phyloP scores from a whole-genome alignment of 2,329 filamentous ascomycete species.

The Metarhizium brunneum region DNA sequence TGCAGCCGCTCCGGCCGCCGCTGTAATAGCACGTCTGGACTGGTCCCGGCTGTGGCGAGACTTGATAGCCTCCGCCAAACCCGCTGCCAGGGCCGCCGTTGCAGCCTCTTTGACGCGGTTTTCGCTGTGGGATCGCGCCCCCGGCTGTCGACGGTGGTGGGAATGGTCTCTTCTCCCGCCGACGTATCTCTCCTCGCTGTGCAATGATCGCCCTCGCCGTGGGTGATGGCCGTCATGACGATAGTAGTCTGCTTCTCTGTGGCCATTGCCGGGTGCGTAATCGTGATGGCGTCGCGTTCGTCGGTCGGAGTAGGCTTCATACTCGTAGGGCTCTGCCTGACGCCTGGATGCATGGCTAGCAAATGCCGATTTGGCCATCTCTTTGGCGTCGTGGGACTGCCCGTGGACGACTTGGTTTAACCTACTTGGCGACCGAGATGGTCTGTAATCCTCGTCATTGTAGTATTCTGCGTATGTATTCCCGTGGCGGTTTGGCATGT shows the following conservation, averaged over 20 bases:
- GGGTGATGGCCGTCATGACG: neutral
- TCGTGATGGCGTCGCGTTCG: neutral
- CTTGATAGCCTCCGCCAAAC: neutral
- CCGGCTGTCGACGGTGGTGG: neutral
- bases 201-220: neutral
- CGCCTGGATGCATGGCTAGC: neutral
- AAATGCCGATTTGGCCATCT: neutral
- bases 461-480: neutral
- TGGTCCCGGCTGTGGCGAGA: neutral
- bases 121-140: neutral
- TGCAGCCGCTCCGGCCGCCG: neutral
- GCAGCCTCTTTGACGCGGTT: neutral
- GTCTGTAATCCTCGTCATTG: neutral
- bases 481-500: neutral
- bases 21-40: neutral
- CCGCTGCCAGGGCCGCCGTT: neutral
- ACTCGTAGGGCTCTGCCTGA: neutral
- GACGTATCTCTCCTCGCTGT: neutral
- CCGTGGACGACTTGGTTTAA: neutral
- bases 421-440: neutral
- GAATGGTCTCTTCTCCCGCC: neutral
- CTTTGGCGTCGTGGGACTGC: neutral
- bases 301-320: neutral
- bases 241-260: neutral
- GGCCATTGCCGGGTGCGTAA: neutral